Conservation (phyloP, 495 filamentous ascomycete species). For the Daldinia bambusicola region DNA sequence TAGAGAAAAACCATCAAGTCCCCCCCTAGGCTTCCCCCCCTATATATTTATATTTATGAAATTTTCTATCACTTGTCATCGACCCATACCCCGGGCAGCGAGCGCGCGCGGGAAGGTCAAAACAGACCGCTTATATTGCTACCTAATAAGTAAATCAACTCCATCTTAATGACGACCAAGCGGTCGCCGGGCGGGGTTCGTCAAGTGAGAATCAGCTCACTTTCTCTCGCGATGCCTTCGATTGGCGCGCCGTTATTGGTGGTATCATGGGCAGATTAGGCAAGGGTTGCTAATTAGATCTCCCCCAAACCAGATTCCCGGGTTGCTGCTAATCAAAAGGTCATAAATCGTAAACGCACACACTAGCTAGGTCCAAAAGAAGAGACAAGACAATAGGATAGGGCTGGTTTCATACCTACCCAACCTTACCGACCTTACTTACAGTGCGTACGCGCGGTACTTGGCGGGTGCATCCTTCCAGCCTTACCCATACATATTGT, state of each 20-base stretch:
- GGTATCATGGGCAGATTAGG: conserved; percentile 36
- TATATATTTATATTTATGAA: conserved; percentile 30
- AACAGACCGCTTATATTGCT: conserved; percentile 39
- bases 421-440: no score
- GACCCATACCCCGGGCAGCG: conserved; percentile 13
- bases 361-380: conserved; percentile 22
- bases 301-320: conserved; percentile 25
- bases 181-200: conserved; percentile 34
- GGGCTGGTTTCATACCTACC: conserved; percentile 8
- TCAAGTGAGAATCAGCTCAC: conserved; percentile 46
- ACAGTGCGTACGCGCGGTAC: background rate
- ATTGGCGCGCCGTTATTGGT: conserved; percentile 43
- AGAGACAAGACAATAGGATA: background rate
- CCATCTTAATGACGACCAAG: conserved; percentile 38
- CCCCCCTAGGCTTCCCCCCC: background rate
- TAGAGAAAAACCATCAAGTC: background rate
- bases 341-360: conserved; percentile 4
- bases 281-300: conserved; percentile 41
- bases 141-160: conserved; percentile 34
- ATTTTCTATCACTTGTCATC: conserved; percentile 32
- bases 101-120: background rate
- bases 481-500: background rate
- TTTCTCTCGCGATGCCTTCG: conserved; percentile 40
- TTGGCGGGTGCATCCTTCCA: background rate
- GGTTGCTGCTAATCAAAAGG: conserved; percentile 27